phyloP scores from a whole-genome alignment of 2,329 filamentous ascomycete species.

The Colletotrichum salicis region DNA sequence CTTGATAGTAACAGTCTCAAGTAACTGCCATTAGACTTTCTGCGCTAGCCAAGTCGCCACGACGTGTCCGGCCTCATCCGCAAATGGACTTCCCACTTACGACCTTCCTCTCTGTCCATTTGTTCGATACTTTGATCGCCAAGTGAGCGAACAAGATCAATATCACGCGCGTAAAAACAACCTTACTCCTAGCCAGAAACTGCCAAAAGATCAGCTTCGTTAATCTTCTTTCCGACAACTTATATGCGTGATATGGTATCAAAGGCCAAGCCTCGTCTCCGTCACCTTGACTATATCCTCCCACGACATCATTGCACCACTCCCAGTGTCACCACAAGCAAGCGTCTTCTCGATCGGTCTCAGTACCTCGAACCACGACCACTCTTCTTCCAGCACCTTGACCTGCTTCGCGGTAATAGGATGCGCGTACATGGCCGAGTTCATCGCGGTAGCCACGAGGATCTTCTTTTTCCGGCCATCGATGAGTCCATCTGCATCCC shows the following conservation, averaged over 20 bases:
- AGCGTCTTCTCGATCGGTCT: slow-evolving; percentile 79
- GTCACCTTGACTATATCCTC: slow-evolving; percentile 75
- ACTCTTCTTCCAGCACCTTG: slow-evolving; percentile 75
- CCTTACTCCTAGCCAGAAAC: too few species aligned
- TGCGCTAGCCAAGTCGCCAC: too few species aligned
- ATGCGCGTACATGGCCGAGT: slow-evolving; percentile 89
- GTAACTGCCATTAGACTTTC: too few species aligned
- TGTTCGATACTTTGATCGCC: fast-evolving
- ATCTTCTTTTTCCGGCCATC: slow-evolving; percentile 73
- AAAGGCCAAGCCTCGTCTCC: slow-evolving; percentile 59
- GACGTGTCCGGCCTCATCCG: fast-evolving
- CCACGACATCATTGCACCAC: slow-evolving; percentile 87
- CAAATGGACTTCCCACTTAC: too few species aligned
- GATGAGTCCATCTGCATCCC: slow-evolving; percentile 79
- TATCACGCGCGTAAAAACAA: fast-evolving
- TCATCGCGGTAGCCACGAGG: slow-evolving; percentile 85
- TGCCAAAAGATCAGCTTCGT: neutral
- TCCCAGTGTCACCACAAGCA: slow-evolving; percentile 86
- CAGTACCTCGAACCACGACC: slow-evolving; percentile 81
- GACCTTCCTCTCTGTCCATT: too few species aligned
- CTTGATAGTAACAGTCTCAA: too few species aligned
- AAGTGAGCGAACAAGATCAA: too few species aligned
- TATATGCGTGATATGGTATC: neutral
- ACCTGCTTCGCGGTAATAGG: slow-evolving; percentile 82
- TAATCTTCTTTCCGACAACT: neutral